phyloP scores from a whole-genome alignment of 768 basidiomycete genomes.

The Calocera cornea region DNA sequence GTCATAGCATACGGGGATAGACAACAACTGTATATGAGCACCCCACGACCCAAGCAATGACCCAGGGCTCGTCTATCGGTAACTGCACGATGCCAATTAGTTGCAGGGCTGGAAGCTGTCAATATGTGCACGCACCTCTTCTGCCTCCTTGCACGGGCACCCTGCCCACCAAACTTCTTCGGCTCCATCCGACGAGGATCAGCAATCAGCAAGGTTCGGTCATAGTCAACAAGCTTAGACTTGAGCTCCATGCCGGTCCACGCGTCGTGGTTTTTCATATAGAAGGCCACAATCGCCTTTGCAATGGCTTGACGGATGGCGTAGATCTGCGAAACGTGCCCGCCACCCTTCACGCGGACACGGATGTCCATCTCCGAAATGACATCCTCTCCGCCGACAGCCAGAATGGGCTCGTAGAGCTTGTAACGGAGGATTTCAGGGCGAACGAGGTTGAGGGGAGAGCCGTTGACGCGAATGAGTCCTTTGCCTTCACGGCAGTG shows the following conservation, averaged over 20 bases:
- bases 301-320: constrained; percentile 98
- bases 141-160: constrained; percentile 96
- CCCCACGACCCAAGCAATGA: not conserved
- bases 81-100: not conserved
- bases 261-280: constrained; percentile 97
- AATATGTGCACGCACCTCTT: constrained; percentile 51
- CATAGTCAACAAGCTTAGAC: constrained; percentile 94
- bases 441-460: constrained; percentile 88
- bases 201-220: constrained; percentile 77
- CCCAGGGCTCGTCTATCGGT: not conserved
- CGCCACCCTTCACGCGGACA: constrained; percentile 96
- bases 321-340: constrained; percentile 97
- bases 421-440: constrained; percentile 95
- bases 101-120: not conserved
- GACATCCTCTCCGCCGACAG: constrained; percentile 69
- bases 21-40: too few relatives aligned
- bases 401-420: constrained; percentile 93
- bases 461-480: constrained; percentile 90
- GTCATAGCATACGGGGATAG: not conserved
- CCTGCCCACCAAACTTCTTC: constrained; percentile 97
- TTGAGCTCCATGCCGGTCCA: constrained; percentile 94
- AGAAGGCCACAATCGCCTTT: constrained; percentile 95
- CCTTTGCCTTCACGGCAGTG: constrained; percentile 94
- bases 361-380: constrained; percentile 86
- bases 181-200: constrained; percentile 97